A percentile compares a stretch with the other conserved stretches of the same genome.
Conservation (phyloP, 805 yeast species). For the Schizosaccharomyces octosporus region DNA sequence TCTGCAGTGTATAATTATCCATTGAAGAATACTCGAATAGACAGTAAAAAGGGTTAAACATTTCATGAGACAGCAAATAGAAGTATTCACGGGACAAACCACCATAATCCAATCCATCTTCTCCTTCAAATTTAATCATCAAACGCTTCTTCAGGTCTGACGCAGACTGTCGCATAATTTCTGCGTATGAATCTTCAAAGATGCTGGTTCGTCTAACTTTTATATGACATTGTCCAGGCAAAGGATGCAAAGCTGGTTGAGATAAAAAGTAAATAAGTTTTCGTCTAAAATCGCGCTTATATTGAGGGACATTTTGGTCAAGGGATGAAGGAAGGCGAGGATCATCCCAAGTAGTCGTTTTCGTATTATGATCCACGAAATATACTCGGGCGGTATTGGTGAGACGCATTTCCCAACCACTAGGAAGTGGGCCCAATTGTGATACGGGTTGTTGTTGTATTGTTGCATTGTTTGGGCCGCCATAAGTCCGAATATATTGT, state of each 20-base stretch:
- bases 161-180: constrained; percentile 95
- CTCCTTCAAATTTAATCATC: constrained; percentile 97
- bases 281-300: constrained; percentile 95
- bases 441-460: constrained; percentile 95
- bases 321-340: constrained; percentile 92
- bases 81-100: constrained; percentile 97
- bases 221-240: constrained; percentile 96
- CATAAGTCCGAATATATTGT: constrained; percentile 88
- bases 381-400: constrained; percentile 96
- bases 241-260: constrained; percentile 87
- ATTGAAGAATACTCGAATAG: constrained; percentile 91
- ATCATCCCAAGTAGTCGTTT: constrained; percentile 98
- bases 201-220: constrained; percentile 91
- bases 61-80: constrained; percentile 86
- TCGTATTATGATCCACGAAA: constrained; percentile 95
- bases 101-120: constrained; percentile 97
- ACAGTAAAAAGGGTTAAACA: constrained; percentile 96
- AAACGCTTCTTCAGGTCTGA: constrained; percentile 91
- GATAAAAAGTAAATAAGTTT: constrained; percentile 92
- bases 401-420: constrained; percentile 99
- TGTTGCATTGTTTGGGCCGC: constrained; percentile 8
- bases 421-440: constrained; percentile 93
- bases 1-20: constrained; percentile 91
- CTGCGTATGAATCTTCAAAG: constrained; percentile 94
- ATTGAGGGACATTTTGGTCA: constrained; percentile 96